Base-by-base conservation (phyloP, 2,329 filamentous ascomycete genomes). In the Talaromyces sp. region DNA sequence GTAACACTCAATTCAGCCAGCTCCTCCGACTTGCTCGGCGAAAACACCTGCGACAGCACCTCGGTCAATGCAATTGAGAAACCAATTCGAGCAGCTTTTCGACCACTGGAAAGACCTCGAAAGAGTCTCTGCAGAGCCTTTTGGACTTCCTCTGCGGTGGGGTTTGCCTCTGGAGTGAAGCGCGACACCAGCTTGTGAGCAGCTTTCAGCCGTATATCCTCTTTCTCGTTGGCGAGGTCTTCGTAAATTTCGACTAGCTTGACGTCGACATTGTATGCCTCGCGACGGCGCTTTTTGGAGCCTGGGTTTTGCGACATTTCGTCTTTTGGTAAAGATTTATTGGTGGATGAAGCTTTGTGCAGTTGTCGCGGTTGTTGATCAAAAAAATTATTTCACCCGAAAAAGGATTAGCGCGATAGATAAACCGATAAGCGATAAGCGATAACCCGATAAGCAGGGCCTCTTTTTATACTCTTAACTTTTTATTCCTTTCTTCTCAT, bases 41-140 rank as follows among this genome's bases (percentile, higher is more conserved):
- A 57, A 68, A 89, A 89, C 5, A 92, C 76, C 68, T 93, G 85
- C 4, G 84, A 81, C 51, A 96, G 72, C 9, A 95, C 78, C 74
- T 97, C 92, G 0, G 92, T 89, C 65, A 97, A 78, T 0, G 93
- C 93, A 59, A 97, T 82, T 58, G 91, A 96, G 73, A 96, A 97
- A 3, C 94, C 94, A 56, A 94, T 79, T 27, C 94, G 84, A 19
- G 93, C 91, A 12, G 90, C 91, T 77, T 96, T 96, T 60, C 91
- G 87, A 58, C 91, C 88, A 72, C 92, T 97, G 63, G 92, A 92
- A 19, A 97, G 85, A 46, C 94, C 94, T 58, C 90, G 86, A 72
- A 97, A 91, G 41, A 99, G 80, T 27, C 89, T 83, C 70, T 84
- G 84, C 64, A 81, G 63, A 1, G 70, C 70, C 58, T 75, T 76